A percentile compares a stretch with the other conserved stretches of the same genome.
Conservation (phyloP, 2,329 filamentous ascomycete genomes). For the Cercospora zeina region DNA sequence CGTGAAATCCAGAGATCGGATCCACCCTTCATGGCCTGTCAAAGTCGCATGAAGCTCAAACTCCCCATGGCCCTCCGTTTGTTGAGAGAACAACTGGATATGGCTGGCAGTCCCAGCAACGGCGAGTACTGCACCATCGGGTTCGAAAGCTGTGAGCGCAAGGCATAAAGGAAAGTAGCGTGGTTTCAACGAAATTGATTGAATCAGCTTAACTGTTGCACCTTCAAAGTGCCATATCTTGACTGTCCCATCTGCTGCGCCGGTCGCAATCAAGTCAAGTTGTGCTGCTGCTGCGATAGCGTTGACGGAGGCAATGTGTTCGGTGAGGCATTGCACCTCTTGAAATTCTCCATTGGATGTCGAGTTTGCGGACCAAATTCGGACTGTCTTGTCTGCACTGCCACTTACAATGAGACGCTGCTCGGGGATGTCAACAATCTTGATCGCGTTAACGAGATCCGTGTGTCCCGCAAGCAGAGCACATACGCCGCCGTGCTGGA, state of each 20-base stretch:
- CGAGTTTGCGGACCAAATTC: conserved; percentile 56
- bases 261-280: conserved; percentile 56
- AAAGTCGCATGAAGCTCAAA: conserved; percentile 77
- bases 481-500: conserved; percentile 59
- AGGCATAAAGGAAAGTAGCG: conserved; percentile 80
- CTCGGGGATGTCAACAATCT: conserved; percentile 63
- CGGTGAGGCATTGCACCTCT: conserved; percentile 55
- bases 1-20: conserved; percentile 79
- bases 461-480: conserved; percentile 72
- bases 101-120: conserved; percentile 79
- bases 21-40: conserved; percentile 90
- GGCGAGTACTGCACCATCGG: conserved; percentile 61
- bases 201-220: conserved; percentile 54
- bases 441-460: conserved; percentile 78
- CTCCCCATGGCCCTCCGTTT: conserved; percentile 43
- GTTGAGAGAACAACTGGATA: conserved; percentile 77
- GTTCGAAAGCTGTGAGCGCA: conserved; percentile 62
- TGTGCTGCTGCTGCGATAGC: conserved; percentile 52
- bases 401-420: conserved; percentile 70
- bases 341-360: conserved; percentile 41
- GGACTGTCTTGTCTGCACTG: conserved; percentile 75
- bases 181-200: conserved; percentile 71
- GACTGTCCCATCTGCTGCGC: conserved; percentile 63
- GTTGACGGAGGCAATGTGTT: conserved; percentile 76
- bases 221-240: conserved; percentile 65